phyloP scores from a whole-genome alignment of 2,329 filamentous ascomycete species.

The Sporothrix dimorphospora region DNA sequence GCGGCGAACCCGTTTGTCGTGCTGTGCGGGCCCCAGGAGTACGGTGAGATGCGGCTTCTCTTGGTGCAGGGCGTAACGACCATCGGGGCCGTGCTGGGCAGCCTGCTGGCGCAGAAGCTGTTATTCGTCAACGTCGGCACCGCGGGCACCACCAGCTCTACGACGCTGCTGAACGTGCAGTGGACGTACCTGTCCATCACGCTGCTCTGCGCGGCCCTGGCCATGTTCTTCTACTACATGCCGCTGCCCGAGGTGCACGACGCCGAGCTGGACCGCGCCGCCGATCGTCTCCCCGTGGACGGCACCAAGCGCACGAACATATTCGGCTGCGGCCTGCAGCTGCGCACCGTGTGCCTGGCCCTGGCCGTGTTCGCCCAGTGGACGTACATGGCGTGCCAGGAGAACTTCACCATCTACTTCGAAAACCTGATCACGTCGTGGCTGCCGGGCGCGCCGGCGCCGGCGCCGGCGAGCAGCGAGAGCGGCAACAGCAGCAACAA shows the following conservation, averaged over 20 bases:
- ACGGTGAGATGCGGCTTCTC: conserved; percentile 74
- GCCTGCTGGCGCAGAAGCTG: conserved; percentile 71
- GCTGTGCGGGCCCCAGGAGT: conserved; percentile 73
- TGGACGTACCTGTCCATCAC: conserved; percentile 86
- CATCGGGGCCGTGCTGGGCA: conserved; percentile 71
- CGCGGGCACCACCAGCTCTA: conserved; percentile 39
- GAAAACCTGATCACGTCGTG: conserved; percentile 52
- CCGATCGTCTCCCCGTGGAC: conserved; percentile 54
- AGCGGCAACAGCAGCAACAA: neutral
- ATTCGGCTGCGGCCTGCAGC: conserved; percentile 47
- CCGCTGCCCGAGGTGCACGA: conserved; percentile 65
- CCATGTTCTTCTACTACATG: conserved; percentile 70
- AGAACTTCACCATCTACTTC: conserved; percentile 65
- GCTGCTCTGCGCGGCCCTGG: conserved; percentile 70
- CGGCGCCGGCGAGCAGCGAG: too few relatives aligned
- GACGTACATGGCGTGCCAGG: conserved; percentile 76
- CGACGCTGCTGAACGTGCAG: conserved; percentile 72
- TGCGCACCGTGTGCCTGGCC: conserved; percentile 62
- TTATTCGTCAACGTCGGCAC: conserved; percentile 67
- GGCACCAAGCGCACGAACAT: conserved; percentile 48
- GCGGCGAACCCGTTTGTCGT: conserved; percentile 75
- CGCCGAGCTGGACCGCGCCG: conserved; percentile 55
- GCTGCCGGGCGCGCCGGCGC: conserved; percentile 37
- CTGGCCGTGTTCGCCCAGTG: conserved; percentile 78
- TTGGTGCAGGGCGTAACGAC: conserved; percentile 77